Base-by-base conservation (phyloP, 2,329 filamentous ascomycete genomes). In the Penicillium vulpinum region DNA sequence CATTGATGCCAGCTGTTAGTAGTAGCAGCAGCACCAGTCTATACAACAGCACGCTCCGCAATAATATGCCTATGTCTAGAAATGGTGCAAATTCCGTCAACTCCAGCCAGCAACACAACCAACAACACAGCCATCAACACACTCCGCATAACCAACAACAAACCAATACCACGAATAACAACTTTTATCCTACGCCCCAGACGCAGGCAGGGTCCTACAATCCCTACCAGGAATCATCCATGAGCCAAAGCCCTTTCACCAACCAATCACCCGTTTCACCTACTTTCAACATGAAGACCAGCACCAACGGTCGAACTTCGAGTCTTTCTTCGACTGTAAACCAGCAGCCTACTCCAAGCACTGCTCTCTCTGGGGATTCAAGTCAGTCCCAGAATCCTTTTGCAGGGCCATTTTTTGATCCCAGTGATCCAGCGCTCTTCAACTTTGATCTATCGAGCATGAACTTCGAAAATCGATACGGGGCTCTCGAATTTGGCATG, bases 381-480 rank as follows among this genome's bases (percentile, higher is more conserved):
- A 62, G 65, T 49, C 67, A 73, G 60, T 61, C 68, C 16, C 70
- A 72, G 50, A 77, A 73, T 56, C 70, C 76, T 7, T 84, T 85
- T 64, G 81, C 79, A 35, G 77, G 80, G 5, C 74, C 83, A 0
- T 81, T 95, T 29, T 96, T 97, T 69, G 92, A 97, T 66, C 91
- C 91, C 0, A 94, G 90, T 70, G 94, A 97, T 71, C 91, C 92
- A 4, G 90, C 92, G 0, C 78, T 96, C 54, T 97, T 95, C 83
- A 97, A 97, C 72, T 96, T 97, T 73, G 92, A 97, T 72, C 85
- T 97, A 11, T 92, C 95, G 54, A 92, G 91, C 57, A 84, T 97
- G 72, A 94, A 94, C 72, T 99, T 97, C 73, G 92, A 92, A 54
- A 97, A 94, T 71, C 91, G 96, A 62, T 99, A 97, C 70, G 93